phyloP scores from a whole-genome alignment of 2,329 filamentous ascomycete species.

The Alternaria brassicicola region DNA sequence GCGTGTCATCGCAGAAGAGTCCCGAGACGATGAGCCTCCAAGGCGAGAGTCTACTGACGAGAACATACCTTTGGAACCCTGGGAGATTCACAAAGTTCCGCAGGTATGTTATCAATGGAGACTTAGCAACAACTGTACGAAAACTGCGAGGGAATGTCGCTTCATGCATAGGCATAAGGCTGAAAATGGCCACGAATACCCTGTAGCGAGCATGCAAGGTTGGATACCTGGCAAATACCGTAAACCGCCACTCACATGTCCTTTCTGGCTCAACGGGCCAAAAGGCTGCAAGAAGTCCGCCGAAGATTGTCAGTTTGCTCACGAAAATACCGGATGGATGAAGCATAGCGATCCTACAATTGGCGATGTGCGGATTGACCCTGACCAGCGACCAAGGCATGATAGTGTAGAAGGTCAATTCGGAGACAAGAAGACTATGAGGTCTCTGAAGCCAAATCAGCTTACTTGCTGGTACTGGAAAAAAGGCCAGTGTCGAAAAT shows the following conservation, averaged over 20 bases:
- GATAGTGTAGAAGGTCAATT: background rate
- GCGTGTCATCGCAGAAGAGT: constrained; percentile 17
- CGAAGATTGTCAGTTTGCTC: constrained; percentile 36
- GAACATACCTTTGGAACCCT: constrained; percentile 17
- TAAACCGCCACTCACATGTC: constrained; percentile 38
- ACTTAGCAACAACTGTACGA: constrained; percentile 29
- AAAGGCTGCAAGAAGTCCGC: constrained; percentile 26
- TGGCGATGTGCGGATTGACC: constrained; percentile 17
- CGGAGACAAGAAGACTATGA: background rate
- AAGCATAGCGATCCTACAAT: background rate
- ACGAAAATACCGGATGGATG: constrained; percentile 39
- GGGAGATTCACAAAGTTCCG: constrained; percentile 37
- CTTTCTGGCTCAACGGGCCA: constrained; percentile 27
- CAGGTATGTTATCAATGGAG: constrained; percentile 40
- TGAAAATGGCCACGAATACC: constrained; percentile 21
- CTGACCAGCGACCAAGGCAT: background rate
- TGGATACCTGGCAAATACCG: constrained; percentile 34
- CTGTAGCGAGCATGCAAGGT: constrained; percentile 23
- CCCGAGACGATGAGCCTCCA: constrained; percentile 10
- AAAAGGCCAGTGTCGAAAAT: constrained; percentile 7
- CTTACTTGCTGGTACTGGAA: constrained; percentile 36
- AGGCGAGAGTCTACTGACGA: background rate
- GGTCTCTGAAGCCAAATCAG: background rate
- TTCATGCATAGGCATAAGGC: constrained; percentile 39
- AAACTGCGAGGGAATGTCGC: constrained; percentile 22